Evolutionary conservation across 73 alveolate genomes (phyloP), one percentile per base, ranked within the genome.

Genomic region (Breviolum minutum): DNA sequence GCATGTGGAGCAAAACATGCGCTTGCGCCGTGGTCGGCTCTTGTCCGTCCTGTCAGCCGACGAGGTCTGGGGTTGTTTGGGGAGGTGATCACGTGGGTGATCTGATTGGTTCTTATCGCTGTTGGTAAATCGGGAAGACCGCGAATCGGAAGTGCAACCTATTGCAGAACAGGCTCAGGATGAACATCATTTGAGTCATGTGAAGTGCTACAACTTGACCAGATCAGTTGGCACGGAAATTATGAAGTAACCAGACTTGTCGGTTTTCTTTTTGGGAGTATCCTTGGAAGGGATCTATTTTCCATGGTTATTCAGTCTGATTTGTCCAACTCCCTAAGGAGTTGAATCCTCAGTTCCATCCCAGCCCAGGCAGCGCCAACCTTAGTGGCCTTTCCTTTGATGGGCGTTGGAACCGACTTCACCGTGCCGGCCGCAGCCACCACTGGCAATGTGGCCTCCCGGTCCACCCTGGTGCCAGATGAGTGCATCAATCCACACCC

Each of bases 401-500:
- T 94, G 94, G 94, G 94, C 73, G 74, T 94, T 20, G 98, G 92
- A 6, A 13, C 73, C 10, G 83, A 63, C 30, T 93, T 93, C 92
- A 71, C 90, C 60, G 22, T 66, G 10, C 80, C 98, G 11, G 7
- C 83, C 8, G 69, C 83, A 8, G 81, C 90, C 8, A 68, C 76
- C 22, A 70, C 95, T 76, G 99, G 99, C 84, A 6, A 5, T 6
- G 96, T 86, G 60, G 93, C 87, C 85, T 99, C 99, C 32, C 80
- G 95, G 95, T 95, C 99, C 84, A 95, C 73, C 88, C 99, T 96
- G 94, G 99, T 99, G 82, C 97, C 99, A 64, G 99, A 99, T 89
- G 99, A 84, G 30, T 97, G 99, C 88, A 99, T 99, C 89, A 99
- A 99, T 99, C 99, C 99, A 48, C 99, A 99, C 94, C 99, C 99